Percentiles rank a stretch among this genome's conserved stretches.
phyloP scores from a whole-genome alignment of 805 yeast genomes.

The Barnettozyma californica region DNA sequence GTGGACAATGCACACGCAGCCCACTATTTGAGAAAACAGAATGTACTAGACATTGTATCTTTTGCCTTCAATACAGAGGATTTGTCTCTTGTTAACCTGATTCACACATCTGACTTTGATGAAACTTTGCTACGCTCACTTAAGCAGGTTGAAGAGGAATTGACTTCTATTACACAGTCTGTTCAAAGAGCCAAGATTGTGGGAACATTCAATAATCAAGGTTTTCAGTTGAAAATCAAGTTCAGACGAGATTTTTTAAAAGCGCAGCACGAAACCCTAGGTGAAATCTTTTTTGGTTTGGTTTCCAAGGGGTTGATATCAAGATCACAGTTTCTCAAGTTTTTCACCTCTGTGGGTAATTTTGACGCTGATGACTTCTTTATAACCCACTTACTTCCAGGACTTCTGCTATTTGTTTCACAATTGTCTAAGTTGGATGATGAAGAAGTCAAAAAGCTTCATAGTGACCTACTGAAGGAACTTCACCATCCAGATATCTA shows the following conservation, averaged over 20 bases:
- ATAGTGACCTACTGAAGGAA: slow-evolving; percentile 32
- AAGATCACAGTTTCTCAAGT: slow-evolving; percentile 31
- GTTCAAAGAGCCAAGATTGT: slow-evolving; percentile 49
- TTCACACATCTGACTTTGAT: slow-evolving; percentile 27
- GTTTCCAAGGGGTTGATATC: slow-evolving; percentile 33
- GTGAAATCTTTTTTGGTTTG: slow-evolving; percentile 56
- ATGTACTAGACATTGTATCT: slow-evolving; percentile 61
- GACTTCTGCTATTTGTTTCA: slow-evolving; percentile 42
- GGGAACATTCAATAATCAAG: slow-evolving; percentile 41
- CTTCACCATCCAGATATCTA: slow-evolving; percentile 38
- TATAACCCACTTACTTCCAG: slow-evolving; percentile 60
- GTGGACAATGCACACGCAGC: slow-evolving; percentile 61
- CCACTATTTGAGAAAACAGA: slow-evolving; percentile 65
- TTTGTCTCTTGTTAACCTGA: slow-evolving; percentile 23
- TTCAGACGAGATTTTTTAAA: slow-evolving; percentile 60
- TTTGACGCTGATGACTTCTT: slow-evolving; percentile 60
- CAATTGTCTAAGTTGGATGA: slow-evolving; percentile 32
- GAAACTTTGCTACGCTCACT: slow-evolving; percentile 49
- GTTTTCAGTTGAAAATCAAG: slow-evolving; percentile 43
- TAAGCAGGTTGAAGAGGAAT: slow-evolving; percentile 48
- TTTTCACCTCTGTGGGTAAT: slow-evolving; percentile 42
- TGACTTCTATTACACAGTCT: slow-evolving; percentile 48
- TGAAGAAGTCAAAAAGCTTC: slow-evolving; percentile 33
- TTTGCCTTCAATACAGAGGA: slow-evolving; percentile 30
- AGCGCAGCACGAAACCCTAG: slow-evolving; percentile 64